Evolutionary conservation across 1,284 basidiomycete genomes (phyloP).

Genomic region (Entoloma clypeatum): DNA sequence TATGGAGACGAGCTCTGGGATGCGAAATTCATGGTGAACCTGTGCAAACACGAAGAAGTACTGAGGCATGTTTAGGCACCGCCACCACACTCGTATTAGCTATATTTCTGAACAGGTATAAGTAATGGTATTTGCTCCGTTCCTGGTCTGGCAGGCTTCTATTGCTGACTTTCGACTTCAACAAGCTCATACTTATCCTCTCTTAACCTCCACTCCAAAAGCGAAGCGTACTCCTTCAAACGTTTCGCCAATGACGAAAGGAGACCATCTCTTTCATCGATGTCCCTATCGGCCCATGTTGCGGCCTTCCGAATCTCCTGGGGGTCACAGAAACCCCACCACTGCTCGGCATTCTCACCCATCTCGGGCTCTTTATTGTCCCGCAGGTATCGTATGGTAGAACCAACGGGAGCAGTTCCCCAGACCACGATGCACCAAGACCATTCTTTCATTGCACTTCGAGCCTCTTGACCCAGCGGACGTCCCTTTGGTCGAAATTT

Average conservation of each 20-base stretch:
- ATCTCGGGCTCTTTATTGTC: constrained; percentile 29
- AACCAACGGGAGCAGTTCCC: constrained; percentile 47
- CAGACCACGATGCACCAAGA: constrained; percentile 71
- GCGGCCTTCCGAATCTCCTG: constrained; percentile 61
- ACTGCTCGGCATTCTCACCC: constrained; percentile 40
- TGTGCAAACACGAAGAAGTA: constrained; percentile 81
- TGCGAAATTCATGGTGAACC: constrained; percentile 73
- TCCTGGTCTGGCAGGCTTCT: not conserved
- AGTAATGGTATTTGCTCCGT: too few species aligned
- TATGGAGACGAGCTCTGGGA: constrained; percentile 75
- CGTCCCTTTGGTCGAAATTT: constrained; percentile 35
- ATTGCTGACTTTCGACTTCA: not conserved
- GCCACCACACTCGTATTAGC: constrained; percentile 7
- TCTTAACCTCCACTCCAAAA: constrained; percentile 45
- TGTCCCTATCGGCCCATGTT: constrained; percentile 54
- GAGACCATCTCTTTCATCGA: constrained; percentile 26
- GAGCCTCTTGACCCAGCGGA: constrained; percentile 42
- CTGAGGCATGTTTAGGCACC: constrained; percentile 30
- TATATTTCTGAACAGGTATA: too few species aligned
- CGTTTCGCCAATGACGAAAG: constrained; percentile 34
- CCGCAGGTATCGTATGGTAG: constrained; percentile 20
- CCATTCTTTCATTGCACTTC: constrained; percentile 52
- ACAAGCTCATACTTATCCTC: constrained; percentile 31
- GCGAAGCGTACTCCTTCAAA: constrained; percentile 45
- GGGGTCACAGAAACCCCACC: constrained; percentile 74